Evolutionary conservation across 352 stramenopile genomes (phyloP), one percentile per base, ranked within the genome.

Genomic region (Phytophthora constricta): DNA sequence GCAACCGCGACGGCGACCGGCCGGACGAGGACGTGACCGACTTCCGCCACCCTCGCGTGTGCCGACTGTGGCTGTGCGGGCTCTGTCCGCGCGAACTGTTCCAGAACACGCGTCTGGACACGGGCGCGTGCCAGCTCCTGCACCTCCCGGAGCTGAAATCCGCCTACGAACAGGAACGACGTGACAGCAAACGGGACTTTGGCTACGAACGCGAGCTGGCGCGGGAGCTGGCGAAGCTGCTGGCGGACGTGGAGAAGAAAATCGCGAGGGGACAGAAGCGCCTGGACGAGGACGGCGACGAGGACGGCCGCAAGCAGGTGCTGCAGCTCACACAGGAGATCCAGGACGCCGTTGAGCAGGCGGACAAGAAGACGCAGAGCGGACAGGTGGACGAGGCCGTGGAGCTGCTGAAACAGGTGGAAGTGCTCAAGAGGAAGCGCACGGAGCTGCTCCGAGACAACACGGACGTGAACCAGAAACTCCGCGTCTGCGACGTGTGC

Each of bases 401-500:
- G 63, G 67, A 80, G 58, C 61, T 90, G 25, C 81, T 94, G 79
- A 67, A 83, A 28, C 79, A 85, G 39, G 76, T 89, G 23, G 84
- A 93, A 53, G 72, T 80, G 42, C 70, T 96, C 2, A 89, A 89
- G 58, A 23, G 55, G 41, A 68, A 76, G 54, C 49, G 62, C 17
- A 53, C 42, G 17, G 63, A 79, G 50, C 25, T 72, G 42, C 45
- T 74, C 55, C 60, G 39, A 33, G 51, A 68, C 10, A 52, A 66
- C 10, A 64, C 72, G n/a, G 80, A 83, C 23, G 84, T 89, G 27
- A 91, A 92, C 64, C 83, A 95, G 50, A 95, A 95, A 62, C 67
- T 97, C 11, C 87, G 89, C 19, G 90, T 98, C 49, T 98, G 92
- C 56, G 90, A 97, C 70, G 87, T 98, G 31, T 98, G 92, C 59